A percentile compares a stretch with the other conserved stretches of the same genome.
These are phyloP conservation scores for Pestalotiopsis sp. DNA, from an alignment of 2,329 filamentous ascomycete species.

Conservation along the genomic window DNA sequence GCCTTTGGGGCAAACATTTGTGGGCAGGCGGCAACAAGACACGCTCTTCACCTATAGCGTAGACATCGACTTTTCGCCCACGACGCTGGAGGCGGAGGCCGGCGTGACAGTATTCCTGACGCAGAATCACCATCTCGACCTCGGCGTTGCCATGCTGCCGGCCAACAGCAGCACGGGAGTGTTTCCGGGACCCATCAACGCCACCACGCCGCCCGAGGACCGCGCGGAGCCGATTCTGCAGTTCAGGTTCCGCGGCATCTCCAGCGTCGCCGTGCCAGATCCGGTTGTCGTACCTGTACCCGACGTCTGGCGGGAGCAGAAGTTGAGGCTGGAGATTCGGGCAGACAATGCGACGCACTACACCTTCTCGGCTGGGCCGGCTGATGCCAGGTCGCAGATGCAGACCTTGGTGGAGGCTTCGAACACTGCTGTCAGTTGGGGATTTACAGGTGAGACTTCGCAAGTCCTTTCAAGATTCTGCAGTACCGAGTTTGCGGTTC, in stretches of 20 bases:
- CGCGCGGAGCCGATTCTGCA: conserved; percentile 34
- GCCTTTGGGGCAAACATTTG: conserved; percentile 51
- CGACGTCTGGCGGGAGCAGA: conserved; percentile 34
- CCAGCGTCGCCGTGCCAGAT: conserved; percentile 40
- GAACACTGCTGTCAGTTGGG: conserved; percentile 41
- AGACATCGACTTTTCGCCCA: conserved; percentile 45
- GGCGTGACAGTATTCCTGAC: conserved; percentile 56
- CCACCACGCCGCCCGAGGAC: conserved; percentile 13
- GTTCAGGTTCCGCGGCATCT: conserved; percentile 47
- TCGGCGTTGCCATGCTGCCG: conserved; percentile 42
- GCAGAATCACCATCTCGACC: conserved; percentile 54
- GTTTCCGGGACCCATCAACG: conserved; percentile 20
- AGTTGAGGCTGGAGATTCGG: conserved; percentile 43
- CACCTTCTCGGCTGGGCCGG: conserved; percentile 39
- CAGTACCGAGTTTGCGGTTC: too few relatives aligned
- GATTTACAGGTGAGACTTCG: conserved; percentile 37
- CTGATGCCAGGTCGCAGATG: conserved; percentile 31
- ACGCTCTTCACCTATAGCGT: conserved; percentile 55
- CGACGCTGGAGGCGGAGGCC: conserved; percentile 45
- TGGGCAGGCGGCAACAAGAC: conserved; percentile 57
- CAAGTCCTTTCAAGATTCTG: not conserved
- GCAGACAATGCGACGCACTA: conserved; percentile 49
- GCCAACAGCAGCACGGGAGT: conserved; percentile 25
- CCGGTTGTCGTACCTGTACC: conserved; percentile 41
- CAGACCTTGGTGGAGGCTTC: conserved; percentile 33